Evolutionary conservation across 1,139 yeast species (phyloP).

Genomic region (Geotrichum fermentans): DNA sequence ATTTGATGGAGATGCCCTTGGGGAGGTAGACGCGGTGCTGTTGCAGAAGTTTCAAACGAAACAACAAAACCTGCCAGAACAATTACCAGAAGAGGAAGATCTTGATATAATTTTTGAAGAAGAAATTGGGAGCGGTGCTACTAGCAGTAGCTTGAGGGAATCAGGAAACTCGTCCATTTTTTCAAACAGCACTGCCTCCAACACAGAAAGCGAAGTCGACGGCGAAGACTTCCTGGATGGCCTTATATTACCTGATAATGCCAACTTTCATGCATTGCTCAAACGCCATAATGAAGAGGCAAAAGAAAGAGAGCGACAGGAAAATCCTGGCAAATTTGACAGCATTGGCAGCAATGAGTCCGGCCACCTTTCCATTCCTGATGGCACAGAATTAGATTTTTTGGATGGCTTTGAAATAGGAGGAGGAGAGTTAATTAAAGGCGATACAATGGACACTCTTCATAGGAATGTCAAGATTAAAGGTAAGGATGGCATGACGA

Average conservation of each 20-base stretch:
- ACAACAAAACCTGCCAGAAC: neutral
- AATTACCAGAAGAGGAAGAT: conserved; percentile 10
- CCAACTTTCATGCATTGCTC: conserved; percentile 11
- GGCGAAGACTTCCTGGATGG: conserved; percentile 21
- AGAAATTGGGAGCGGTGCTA: conserved; percentile 3
- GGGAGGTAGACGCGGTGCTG: neutral
- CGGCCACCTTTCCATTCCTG: conserved; percentile 12
- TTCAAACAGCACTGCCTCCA: conserved; percentile 15
- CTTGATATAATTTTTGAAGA: conserved; percentile 13
- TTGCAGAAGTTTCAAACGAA: conserved; percentile 14
- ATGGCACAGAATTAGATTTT: conserved; percentile 25
- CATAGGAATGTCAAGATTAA: conserved; percentile 28
- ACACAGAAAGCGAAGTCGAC: conserved; percentile 19
- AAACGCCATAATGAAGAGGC: conserved; percentile 14
- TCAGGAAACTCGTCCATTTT: conserved; percentile 14
- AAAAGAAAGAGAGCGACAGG: conserved; percentile 9
- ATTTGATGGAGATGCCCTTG: conserved; percentile 11
- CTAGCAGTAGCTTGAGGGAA: conserved; percentile 1
- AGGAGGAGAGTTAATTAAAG: conserved; percentile 20
- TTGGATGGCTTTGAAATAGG: conserved; percentile 30
- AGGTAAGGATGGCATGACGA: neutral
- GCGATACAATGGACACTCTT: conserved; percentile 18
- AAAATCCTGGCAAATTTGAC: conserved; percentile 8
- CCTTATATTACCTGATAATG: conserved; percentile 16
- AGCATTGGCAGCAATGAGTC: conserved; percentile 16